These are phyloP conservation scores for Puccinia coronata DNA, from an alignment of 1,284 basidiomycete genomes.

Conservation along the genomic window DNA sequence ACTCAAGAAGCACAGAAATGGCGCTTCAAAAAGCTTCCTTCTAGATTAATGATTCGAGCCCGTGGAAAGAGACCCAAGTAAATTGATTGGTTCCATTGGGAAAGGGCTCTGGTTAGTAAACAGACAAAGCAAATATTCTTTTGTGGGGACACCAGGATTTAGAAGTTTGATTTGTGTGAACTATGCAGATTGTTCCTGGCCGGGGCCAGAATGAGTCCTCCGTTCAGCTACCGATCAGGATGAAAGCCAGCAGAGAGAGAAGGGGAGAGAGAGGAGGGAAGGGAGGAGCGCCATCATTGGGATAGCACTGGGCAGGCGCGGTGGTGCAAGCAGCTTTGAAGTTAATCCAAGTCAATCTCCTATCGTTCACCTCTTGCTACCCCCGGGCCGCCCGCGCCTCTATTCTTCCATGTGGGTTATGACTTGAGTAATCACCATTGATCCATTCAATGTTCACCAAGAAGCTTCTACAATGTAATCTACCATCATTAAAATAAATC, in stretches of 20 bases:
- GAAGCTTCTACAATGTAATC: slow-evolving; percentile 25
- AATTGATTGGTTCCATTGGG: background rate
- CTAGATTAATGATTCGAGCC: slow-evolving; percentile 29
- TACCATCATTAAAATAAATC: slow-evolving; percentile 27
- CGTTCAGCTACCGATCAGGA: slow-evolving; percentile 40
- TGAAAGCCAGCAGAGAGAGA: background rate
- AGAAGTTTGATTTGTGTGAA: slow-evolving; percentile 12
- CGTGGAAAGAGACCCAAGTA: slow-evolving; percentile 17
- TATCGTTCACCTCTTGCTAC: slow-evolving; percentile 27
- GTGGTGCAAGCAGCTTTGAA: slow-evolving; percentile 1
- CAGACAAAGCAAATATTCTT: slow-evolving; percentile 2
- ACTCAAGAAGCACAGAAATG: slow-evolving; percentile 26
- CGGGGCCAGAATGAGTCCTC: slow-evolving; percentile 30
- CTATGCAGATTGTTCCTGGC: slow-evolving; percentile 7
- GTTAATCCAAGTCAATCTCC: slow-evolving; percentile 33
- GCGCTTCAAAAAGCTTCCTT: slow-evolving; percentile 34
- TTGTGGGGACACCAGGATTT: slow-evolving; percentile 13
- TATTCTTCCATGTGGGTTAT: slow-evolving; percentile 35
- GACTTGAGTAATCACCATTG: slow-evolving; percentile 42
- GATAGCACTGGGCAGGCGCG: slow-evolving; percentile 16
- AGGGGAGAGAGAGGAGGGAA: background rate
- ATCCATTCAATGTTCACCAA: background rate
- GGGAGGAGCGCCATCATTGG: slow-evolving; percentile 3
- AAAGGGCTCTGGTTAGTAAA: slow-evolving; percentile 9
- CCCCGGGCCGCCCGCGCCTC: slow-evolving; percentile 30